Conservation (phyloP, 2,329 filamentous ascomycete species). For the Nemania sp. region DNA sequence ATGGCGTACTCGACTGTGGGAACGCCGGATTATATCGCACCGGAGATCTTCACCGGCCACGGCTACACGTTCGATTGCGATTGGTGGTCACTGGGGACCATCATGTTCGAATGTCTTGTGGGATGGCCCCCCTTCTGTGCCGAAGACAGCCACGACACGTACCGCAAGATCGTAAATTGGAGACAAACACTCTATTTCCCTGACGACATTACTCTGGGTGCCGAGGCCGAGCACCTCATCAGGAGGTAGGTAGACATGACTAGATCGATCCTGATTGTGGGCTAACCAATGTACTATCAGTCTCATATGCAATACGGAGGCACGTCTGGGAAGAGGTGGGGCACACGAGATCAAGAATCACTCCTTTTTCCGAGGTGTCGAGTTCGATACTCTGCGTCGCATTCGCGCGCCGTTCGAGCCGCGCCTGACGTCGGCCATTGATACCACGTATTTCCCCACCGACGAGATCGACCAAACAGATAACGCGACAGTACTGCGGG, state of each 20-base stretch:
- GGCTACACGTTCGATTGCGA: conserved; percentile 97
- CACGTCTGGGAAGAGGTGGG: conserved; percentile 84
- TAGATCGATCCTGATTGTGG: neutral
- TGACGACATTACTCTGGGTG: conserved; percentile 85
- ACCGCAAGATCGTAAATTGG: conserved; percentile 99
- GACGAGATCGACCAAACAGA: conserved; percentile 98
- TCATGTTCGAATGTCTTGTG: conserved; percentile 99
- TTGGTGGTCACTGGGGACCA: conserved; percentile 98
- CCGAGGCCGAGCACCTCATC: conserved; percentile 89
- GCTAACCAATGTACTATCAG: conserved; percentile 49
- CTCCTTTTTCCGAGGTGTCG: conserved; percentile 94
- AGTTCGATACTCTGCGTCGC: conserved; percentile 88
- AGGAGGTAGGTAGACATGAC: conserved; percentile 66
- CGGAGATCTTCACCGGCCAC: conserved; percentile 95
- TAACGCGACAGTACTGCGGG: conserved; percentile 83
- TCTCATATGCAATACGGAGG: conserved; percentile 90
- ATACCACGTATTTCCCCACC: conserved; percentile 97
- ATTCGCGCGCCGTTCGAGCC: conserved; percentile 97
- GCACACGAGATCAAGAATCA: conserved; percentile 92
- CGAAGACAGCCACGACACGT: conserved; percentile 95
- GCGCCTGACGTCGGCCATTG: conserved; percentile 86
- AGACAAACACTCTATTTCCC: conserved; percentile 94
- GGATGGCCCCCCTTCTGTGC: conserved; percentile 99
- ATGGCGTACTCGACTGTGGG: conserved; percentile 99
- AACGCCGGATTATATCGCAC: conserved; percentile 97